Percentiles rank a stretch among this genome's conserved stretches.
Conservation (phyloP, 768 basidiomycete species). For the Antrodiella citrinella region DNA sequence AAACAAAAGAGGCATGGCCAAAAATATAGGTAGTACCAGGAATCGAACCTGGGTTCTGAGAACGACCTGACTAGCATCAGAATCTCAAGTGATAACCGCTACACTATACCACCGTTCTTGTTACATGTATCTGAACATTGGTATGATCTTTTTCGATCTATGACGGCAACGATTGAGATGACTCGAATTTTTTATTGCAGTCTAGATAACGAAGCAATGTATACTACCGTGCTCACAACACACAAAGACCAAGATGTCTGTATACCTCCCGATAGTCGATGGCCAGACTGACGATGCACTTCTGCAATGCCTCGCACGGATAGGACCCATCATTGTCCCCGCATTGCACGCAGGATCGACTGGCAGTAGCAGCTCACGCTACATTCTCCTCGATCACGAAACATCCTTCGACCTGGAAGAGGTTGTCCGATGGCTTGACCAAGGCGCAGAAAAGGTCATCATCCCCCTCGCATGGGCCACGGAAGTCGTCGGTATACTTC, state of each 20-base stretch:
- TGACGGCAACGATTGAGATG: too few relatives aligned
- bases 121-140: too few relatives aligned
- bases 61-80: slow-evolving; percentile 16
- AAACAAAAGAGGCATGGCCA: too few relatives aligned
- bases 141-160: too few relatives aligned
- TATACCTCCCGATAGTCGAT: slow-evolving; percentile 46
- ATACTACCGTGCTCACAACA: too few relatives aligned
- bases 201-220: too few relatives aligned
- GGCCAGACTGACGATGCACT: slow-evolving; percentile 35
- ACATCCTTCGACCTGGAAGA: slow-evolving; percentile 40
- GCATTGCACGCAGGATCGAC: slow-evolving; percentile 8
- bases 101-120: slow-evolving; percentile 24
- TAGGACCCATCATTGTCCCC: slow-evolving; percentile 68
- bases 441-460: slow-evolving; percentile 74
- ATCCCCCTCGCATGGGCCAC: slow-evolving; percentile 59
- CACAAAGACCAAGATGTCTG: slow-evolving; percentile 18
- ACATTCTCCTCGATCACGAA: slow-evolving; percentile 49
- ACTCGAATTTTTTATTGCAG: too few relatives aligned
- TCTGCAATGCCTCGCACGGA: slow-evolving; percentile 54
- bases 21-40: slow-evolving; percentile 10
- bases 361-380: slow-evolving; percentile 27
- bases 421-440: slow-evolving; percentile 61
- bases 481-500: slow-evolving; percentile 58
- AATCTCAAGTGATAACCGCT: slow-evolving; percentile 34
- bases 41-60: slow-evolving; percentile 15